Base-by-base conservation (phyloP, 1,139 yeast genomes). In the Hyphopichia buzzinii region DNA sequence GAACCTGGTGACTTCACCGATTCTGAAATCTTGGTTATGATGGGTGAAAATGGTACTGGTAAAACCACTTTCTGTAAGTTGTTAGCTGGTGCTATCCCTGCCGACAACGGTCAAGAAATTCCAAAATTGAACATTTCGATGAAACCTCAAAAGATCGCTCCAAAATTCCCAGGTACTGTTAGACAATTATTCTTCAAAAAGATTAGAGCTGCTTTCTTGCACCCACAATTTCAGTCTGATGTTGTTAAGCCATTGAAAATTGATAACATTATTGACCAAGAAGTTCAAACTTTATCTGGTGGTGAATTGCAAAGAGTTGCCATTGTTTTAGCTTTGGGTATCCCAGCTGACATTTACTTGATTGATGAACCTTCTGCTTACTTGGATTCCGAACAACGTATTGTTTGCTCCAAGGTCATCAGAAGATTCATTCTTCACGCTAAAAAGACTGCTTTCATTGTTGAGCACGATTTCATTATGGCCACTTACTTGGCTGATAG, bases 21-120 rank as follows among this genome's bases (percentile, higher is more conserved):
- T 63, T 87, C 97, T 30, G 98, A 92, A 71, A 92, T 92, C 54
- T 77, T 92, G 57, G 98, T 92, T 41, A 88, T 92, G 97, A 90
- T 92, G 96, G 98, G 98, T 62, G 98, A 92, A 72, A 92, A 92
- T 63, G 98, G 98, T 72, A 92, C 98, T 17, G 98, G 98, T 74
- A 92, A 92, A 72, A 92, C 98, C 30, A 92, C 98, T 7, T 84
- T 92, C 73, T 90, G 97, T 77, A 86, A 84, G 62, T 72, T 92
- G 57, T 75, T 92, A 53, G 97, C 98, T 15, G 98, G 98, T 55
- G 88, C 88, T 30, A 74, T 86, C 48, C 74, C 86, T 34, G 94
- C 97, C 28, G 97, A 90, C 64, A 77, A 79, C 47, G 88, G 88
- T 39, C 65, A 68, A 45, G 77, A 79, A 54, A 81, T 88, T 46